Conservation (phyloP, 345 rosid genomes). For the Brassica carinata region DNA sequence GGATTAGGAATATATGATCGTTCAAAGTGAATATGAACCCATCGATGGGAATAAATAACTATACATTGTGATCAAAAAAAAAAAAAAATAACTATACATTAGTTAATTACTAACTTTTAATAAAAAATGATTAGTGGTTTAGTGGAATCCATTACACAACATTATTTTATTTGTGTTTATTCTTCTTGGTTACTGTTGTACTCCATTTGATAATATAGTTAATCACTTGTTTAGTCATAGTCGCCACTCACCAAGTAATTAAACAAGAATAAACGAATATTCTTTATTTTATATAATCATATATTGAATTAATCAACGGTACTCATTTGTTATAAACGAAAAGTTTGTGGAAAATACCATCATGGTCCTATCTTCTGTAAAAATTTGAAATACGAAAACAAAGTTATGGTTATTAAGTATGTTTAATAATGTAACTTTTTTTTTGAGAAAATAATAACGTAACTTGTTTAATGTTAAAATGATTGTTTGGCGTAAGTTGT, state of each 20-base stretch:
- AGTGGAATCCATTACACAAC: constrained; percentile 41
- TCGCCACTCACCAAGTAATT: constrained; percentile 36
- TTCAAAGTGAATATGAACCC: constrained; percentile 33
- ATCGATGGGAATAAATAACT: constrained; percentile 30
- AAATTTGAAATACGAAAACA: not conserved
- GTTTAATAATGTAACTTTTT: constrained; percentile 2
- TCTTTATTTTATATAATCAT: constrained; percentile 13
- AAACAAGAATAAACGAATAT: constrained; percentile 37
- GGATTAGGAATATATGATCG: constrained; percentile 25
- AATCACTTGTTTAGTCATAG: constrained; percentile 43
- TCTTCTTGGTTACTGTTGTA: constrained; percentile 27
- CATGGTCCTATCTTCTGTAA: constrained; percentile 7
- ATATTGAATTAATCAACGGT: constrained; percentile 28
- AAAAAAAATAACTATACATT: constrained; percentile 19
- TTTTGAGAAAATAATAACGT: not conserved
- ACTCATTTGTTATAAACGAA: constrained; percentile 18
- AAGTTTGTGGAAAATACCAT: constrained; percentile 1
- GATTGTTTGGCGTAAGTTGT: not conserved
- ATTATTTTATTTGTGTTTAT: not conserved
- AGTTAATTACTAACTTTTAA: not conserved
- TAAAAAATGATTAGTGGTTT: constrained; percentile 23
- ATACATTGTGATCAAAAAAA: no score
- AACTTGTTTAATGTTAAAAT: not conserved
- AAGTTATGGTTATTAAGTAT: not conserved
- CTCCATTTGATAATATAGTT: constrained; percentile 29